Percentiles rank a stretch among this genome's conserved stretches.
These are phyloP conservation scores for Mitragyna speciosa DNA, from an alignment of 257 asterid genomes.

Conservation along the genomic window DNA sequence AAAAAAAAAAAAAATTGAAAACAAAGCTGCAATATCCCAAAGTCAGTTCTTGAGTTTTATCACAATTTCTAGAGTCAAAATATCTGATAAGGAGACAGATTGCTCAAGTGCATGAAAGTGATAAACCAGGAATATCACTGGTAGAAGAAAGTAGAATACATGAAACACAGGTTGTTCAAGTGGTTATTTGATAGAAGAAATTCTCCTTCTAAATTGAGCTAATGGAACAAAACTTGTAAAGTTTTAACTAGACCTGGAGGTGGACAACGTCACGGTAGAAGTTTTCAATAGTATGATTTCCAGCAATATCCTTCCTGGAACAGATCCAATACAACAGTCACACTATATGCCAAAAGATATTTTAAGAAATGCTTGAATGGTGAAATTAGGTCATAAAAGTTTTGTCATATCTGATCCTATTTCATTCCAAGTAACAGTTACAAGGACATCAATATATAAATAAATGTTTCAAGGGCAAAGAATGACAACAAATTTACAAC, in stretches of 20 bases:
- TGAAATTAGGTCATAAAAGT: background rate
- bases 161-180: background rate
- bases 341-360: background rate
- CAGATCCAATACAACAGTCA: conserved; percentile 23
- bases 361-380: background rate
- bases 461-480: background rate
- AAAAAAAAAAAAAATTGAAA: too few relatives aligned
- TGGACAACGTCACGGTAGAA: conserved; percentile 75
- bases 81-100: background rate
- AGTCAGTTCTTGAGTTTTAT: background rate
- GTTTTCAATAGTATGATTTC: conserved; percentile 52
- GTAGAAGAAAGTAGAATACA: background rate
- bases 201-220: background rate
- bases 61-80: background rate
- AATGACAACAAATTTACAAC: background rate
- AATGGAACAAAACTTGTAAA: conserved; percentile 23
- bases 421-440: background rate
- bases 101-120: background rate
- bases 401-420: background rate
- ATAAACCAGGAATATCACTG: background rate
- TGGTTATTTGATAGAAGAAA: background rate
- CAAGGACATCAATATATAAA: background rate
- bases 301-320: conserved; percentile 81
- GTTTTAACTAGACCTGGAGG: conserved; percentile 61
- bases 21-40: background rate